These are phyloP conservation scores for Suhomyces chickasaworum DNA, from an alignment of 1,139 yeast species.

Conservation along the genomic window DNA sequence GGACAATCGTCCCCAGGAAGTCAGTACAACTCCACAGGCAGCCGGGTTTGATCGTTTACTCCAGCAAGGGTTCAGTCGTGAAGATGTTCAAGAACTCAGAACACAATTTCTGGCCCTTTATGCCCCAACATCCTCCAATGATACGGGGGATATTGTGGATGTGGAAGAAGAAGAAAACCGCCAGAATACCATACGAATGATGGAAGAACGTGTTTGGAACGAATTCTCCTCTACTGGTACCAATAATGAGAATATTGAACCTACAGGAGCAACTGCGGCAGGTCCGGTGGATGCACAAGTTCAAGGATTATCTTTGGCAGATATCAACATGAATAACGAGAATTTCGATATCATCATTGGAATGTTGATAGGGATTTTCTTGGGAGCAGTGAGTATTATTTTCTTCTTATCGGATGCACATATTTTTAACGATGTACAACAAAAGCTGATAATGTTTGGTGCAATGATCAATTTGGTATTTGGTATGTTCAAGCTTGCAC, in stretches of 20 bases:
- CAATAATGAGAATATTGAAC: not conserved
- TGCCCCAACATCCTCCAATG: constrained; percentile 32
- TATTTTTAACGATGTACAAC: constrained; percentile 58
- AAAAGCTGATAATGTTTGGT: constrained; percentile 66
- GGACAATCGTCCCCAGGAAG: constrained; percentile 54
- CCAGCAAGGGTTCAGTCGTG: constrained; percentile 78
- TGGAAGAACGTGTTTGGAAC: constrained; percentile 84
- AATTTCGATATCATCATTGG: constrained; percentile 68
- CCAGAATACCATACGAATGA: constrained; percentile 50
- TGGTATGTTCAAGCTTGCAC: constrained; percentile 29
- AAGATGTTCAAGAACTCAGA: constrained; percentile 71
- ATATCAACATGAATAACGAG: constrained; percentile 38
- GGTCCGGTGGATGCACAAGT: constrained; percentile 13
- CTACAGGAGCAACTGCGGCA: constrained; percentile 5
- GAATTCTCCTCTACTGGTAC: constrained; percentile 63
- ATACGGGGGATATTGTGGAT: constrained; percentile 31
- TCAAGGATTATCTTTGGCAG: constrained; percentile 29
- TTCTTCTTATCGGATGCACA: constrained; percentile 58
- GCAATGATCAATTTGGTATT: constrained; percentile 58
- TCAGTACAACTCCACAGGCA: constrained; percentile 66
- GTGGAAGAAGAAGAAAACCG: constrained; percentile 45
- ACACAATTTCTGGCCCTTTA: constrained; percentile 73
- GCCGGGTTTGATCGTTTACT: constrained; percentile 84
- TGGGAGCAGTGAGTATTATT: constrained; percentile 64
- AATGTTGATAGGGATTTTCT: constrained; percentile 59